Conservation (phyloP, 495 filamentous ascomycete species). For the Lentithecium fluviatile region DNA sequence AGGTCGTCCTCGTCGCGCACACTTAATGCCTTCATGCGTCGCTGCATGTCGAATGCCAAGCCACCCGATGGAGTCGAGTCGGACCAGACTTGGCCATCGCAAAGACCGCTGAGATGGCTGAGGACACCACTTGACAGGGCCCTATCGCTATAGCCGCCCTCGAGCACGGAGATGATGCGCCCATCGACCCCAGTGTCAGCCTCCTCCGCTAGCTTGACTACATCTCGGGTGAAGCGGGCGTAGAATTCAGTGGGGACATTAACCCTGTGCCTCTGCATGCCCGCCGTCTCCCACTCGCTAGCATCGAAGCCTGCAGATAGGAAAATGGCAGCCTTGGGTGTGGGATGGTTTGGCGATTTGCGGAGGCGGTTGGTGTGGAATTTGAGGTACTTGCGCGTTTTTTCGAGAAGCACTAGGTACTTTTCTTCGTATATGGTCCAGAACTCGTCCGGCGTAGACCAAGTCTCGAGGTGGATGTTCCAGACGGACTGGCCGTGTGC, state of each 20-base stretch:
- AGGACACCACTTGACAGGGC: constrained; percentile 83
- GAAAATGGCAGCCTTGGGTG: constrained; percentile 83
- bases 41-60: constrained; percentile 55
- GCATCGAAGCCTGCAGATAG: constrained; percentile 95
- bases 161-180: constrained; percentile 84
- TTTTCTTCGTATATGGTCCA: constrained; percentile 79
- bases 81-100: constrained; percentile 47
- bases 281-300: constrained; percentile 84
- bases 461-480: constrained; percentile 91
- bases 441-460: constrained; percentile 78
- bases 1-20: constrained; percentile 25
- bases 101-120: constrained; percentile 80
- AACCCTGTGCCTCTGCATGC: constrained; percentile 92
- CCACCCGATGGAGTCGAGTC: constrained; percentile 31
- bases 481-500: constrained; percentile 90
- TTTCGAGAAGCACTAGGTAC: constrained; percentile 73
- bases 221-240: constrained; percentile 80
- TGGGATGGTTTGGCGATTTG: constrained; percentile 50
- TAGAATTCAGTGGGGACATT: constrained; percentile 98
- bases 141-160: constrained; percentile 92
- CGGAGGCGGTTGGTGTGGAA: constrained; percentile 63
- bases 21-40: constrained; percentile 43
- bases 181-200: constrained; percentile 75
- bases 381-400: constrained; percentile 72
- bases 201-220: constrained; percentile 78